Conservation (phyloP, 2,329 filamentous ascomycete genomes). For the Monilinia laxa region DNA sequence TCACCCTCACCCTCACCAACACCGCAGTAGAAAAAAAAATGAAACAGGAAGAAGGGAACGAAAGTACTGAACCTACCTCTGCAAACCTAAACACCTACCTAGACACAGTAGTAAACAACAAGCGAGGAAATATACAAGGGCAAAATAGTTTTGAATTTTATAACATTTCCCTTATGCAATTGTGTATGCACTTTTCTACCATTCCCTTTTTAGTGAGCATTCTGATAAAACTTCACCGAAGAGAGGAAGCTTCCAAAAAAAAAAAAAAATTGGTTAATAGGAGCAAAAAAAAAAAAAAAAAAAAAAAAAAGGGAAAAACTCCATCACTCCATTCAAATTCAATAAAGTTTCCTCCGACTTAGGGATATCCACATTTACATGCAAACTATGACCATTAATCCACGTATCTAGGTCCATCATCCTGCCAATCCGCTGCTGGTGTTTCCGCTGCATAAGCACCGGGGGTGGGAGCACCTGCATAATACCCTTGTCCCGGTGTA, state of each 20-base stretch:
- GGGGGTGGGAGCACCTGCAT: conserved; percentile 39
- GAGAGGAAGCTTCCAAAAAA: neutral
- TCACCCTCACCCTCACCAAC: too few relatives aligned
- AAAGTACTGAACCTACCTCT: too few relatives aligned
- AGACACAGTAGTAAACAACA: too few relatives aligned
- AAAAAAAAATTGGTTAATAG: neutral
- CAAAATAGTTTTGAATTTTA: too few relatives aligned
- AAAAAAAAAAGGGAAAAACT: conserved; percentile 1
- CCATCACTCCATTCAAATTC: conserved; percentile 7
- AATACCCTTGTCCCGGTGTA: conserved; percentile 45
- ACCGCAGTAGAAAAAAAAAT: too few relatives aligned
- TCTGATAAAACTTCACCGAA: conserved; percentile 1
- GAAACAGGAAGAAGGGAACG: too few relatives aligned
- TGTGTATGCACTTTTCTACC: too few relatives aligned
- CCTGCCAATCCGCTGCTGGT: conserved; percentile 52
- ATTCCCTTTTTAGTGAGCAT: neutral
- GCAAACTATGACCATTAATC: conserved; percentile 30
- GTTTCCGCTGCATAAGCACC: conserved; percentile 52
- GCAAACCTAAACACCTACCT: too few relatives aligned
- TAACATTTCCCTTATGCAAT: too few relatives aligned
- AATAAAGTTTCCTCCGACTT: conserved; percentile 8
- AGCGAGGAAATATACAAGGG: too few relatives aligned
- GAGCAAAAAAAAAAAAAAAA: neutral
- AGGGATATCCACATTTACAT: neutral
- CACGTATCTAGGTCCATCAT: conserved; percentile 46